Base-by-base conservation (phyloP, 1,139 yeast genomes). In the Zygosaccharomyces pseudobailii region DNA sequence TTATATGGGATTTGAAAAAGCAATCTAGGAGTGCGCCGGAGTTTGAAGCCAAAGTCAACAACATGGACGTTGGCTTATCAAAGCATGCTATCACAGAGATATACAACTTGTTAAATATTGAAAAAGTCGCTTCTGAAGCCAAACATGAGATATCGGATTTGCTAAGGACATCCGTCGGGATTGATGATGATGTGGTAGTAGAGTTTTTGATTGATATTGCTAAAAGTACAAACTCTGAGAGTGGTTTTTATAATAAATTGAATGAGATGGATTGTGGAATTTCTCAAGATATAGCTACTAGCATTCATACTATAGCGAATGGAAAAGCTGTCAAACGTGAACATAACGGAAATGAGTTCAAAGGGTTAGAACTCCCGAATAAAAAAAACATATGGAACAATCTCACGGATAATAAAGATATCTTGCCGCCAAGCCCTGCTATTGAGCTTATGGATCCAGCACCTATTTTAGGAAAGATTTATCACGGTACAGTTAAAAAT, bases 201-300 rank as follows among this genome's bases (percentile, higher is more conserved):
- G 57, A 57, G 3, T 62, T 55, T 45, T 46, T 64, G 2, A 46
- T 53, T 36, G 51, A 56, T 28, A 54, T 62, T 13, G 54, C 51
- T 30, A 28, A 36, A 3, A 46, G 73, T 41, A 61, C 78, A 1
- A 36, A 52, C 1, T 56, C 65, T 13, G 55, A 70, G 21, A 58
- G 58, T 4, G 69, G 64, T 7, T 82, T 83, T 56, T 61, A 65
- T 34, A 54, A 63, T n/a, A 68, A 71, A 19, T 65, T 84, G 44
- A 63, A 67, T 13, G 79, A 73, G 7, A 76, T 82, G 61, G 92
- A 88, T 0, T 87, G 86, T 19, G 84, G 78, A 8, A 78, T 85
- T 50, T 75, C 82, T 0, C 65, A 59, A 4, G 68, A 51, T 3
- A 74, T 80, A 51, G 62, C 80, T 2, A 63, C 63, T 17, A 58